phyloP scores from a whole-genome alignment of 768 basidiomycete genomes.

The Lenzites betulinus region DNA sequence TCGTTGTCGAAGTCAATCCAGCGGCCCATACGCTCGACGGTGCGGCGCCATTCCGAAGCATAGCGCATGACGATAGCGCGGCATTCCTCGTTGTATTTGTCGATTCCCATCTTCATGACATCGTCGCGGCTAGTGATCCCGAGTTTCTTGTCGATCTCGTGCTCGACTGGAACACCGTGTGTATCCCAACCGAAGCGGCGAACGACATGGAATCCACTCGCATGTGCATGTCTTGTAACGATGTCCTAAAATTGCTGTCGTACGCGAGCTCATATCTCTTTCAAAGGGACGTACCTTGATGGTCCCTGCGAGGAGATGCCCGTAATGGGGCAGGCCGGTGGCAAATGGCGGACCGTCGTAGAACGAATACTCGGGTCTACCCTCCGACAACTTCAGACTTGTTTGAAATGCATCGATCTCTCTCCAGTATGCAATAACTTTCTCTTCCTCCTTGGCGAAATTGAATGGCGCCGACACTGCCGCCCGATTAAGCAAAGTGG shows the following conservation, averaged over 20 bases:
- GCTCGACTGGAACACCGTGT: slow-evolving; percentile 97
- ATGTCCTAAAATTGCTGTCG: slow-evolving; percentile 66
- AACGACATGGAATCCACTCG: slow-evolving; percentile 89
- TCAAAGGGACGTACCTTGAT: slow-evolving; percentile 66
- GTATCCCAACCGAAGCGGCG: slow-evolving; percentile 99
- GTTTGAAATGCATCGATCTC: slow-evolving; percentile 99
- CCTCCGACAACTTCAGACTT: slow-evolving; percentile 88
- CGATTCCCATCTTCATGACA: slow-evolving; percentile 94
- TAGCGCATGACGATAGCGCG: slow-evolving; percentile 98
- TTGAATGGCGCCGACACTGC: slow-evolving; percentile 76
- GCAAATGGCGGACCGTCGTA: slow-evolving; percentile 98
- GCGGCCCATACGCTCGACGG: slow-evolving; percentile 97
- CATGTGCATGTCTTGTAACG: slow-evolving; percentile 93
- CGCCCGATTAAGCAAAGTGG: slow-evolving; percentile 7
- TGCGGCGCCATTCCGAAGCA: slow-evolving; percentile 88
- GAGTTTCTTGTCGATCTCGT: slow-evolving; percentile 97
- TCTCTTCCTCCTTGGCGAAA: slow-evolving; percentile 88
- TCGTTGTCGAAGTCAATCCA: slow-evolving; percentile 99
- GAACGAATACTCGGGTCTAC: slow-evolving; percentile 88
- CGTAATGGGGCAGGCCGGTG: slow-evolving; percentile 95
- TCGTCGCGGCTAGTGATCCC: slow-evolving; percentile 92
- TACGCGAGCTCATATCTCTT: not conserved
- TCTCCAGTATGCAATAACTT: slow-evolving; percentile 88
- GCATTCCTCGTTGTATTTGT: slow-evolving; percentile 96
- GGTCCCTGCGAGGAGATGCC: slow-evolving; percentile 89